Evolutionary conservation across 1,284 basidiomycete genomes (phyloP).

Genomic region (Marasmius sp.): DNA sequence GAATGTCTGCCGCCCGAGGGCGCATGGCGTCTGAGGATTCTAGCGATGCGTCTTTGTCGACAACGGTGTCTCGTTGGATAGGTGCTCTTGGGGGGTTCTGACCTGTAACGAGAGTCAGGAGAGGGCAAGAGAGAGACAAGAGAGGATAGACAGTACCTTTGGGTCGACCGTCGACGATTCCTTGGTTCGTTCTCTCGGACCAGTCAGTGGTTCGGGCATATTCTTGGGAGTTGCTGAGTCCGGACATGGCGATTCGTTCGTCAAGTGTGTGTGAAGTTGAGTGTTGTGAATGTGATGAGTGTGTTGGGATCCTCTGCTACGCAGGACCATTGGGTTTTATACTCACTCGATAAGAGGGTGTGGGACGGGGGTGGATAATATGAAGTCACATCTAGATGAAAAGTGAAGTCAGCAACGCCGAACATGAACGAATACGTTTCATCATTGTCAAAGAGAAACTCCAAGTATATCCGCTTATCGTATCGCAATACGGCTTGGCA

Average conservation of each 20-base stretch:
- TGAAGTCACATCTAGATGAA: not conserved
- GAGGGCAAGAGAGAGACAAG: not conserved
- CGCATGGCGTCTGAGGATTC: not conserved
- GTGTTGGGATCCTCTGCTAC: not conserved
- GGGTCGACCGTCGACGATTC: constrained; percentile 23
- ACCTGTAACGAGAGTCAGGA: constrained; percentile 8
- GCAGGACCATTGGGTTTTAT: not conserved
- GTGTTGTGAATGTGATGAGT: not conserved
- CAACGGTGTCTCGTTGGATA: constrained; percentile 21
- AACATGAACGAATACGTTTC: not conserved
- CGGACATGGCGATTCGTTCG: constrained; percentile 12
- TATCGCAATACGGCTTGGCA: no score
- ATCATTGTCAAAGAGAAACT: not conserved
- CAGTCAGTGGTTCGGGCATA: constrained; percentile 17
- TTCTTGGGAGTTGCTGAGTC: constrained; percentile 12
- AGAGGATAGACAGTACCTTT: constrained; percentile 13
- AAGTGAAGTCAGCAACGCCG: not conserved
- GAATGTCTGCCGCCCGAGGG: constrained; percentile 8
- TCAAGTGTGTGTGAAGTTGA: not conserved
- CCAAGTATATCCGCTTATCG: not conserved
- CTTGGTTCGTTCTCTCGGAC: constrained; percentile 19
- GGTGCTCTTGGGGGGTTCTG: constrained; percentile 15
- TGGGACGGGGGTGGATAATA: not conserved
- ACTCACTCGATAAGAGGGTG: not conserved
- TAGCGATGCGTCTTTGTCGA: constrained; percentile 22